These are phyloP conservation scores for Talaromyces sp. DNA, from an alignment of 2,329 filamentous ascomycete species.

Conservation along the genomic window DNA sequence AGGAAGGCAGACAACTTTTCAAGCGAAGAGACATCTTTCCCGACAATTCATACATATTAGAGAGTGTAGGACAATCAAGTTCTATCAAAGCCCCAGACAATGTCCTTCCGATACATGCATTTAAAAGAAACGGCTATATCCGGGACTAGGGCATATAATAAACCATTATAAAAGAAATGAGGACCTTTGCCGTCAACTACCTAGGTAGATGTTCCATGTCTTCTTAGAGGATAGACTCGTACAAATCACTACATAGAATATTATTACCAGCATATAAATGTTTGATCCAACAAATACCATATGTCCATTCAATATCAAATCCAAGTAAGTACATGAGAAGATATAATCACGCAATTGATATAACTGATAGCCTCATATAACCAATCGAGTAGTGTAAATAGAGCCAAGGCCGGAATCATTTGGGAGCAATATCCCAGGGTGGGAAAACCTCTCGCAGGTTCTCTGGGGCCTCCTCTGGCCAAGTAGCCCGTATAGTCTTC, in stretches of 20 bases:
- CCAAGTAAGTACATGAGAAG: constrained; percentile 1
- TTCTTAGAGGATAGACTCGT: neutral
- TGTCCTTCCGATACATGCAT: neutral
- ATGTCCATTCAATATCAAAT: constrained; percentile 1
- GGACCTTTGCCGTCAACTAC: neutral
- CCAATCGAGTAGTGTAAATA: neutral
- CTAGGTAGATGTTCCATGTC: too few species aligned
- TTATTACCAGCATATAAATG: neutral
- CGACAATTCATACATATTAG: neutral
- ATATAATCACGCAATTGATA: neutral
- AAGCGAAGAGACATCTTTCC: neutral
- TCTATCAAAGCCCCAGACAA: neutral
- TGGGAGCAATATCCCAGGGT: constrained; percentile 49
- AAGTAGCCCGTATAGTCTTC: constrained; percentile 50
- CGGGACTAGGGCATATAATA: neutral
- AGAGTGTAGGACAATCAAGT: neutral
- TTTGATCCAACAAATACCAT: neutral
- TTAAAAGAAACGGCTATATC: neutral
- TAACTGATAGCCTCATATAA: neutral
- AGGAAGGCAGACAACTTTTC: neutral
- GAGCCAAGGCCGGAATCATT: constrained; percentile 23
- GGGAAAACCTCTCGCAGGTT: constrained; percentile 55
- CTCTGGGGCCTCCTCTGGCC: constrained; percentile 57
- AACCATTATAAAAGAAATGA: neutral
- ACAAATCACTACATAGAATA: neutral